Conservation (phyloP, 257 asterid genomes). For the Echites panduratus region DNA sequence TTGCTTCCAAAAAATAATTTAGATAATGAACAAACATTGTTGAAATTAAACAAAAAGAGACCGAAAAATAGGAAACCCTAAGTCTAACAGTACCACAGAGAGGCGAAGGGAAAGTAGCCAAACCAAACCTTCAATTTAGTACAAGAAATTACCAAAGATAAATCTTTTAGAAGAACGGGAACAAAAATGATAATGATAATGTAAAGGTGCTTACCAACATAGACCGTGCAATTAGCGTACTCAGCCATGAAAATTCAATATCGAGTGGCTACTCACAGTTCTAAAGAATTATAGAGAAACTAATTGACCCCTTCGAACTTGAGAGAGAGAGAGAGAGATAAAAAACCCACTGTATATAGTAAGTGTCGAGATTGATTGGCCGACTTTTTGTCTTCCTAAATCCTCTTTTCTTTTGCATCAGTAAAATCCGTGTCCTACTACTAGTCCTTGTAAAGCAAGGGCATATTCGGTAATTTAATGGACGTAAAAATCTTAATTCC, state of each 20-base stretch:
- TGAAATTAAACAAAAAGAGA: neutral
- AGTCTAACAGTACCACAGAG: neutral
- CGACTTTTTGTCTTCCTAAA: neutral
- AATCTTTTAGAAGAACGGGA: neutral
- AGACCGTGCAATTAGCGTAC: slow-evolving; percentile 43
- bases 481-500: too few relatives aligned
- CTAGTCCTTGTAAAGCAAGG: too few relatives aligned
- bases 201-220: slow-evolving; percentile 43
- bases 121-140: neutral
- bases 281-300: neutral
- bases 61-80: neutral
- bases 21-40: neutral
- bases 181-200: neutral
- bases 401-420: too few relatives aligned
- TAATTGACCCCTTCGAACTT: neutral
- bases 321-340: neutral
- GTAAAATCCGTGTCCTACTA: too few relatives aligned
- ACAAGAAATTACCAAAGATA: neutral
- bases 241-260: slow-evolving; percentile 40
- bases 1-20: neutral
- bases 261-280: neutral
- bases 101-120: neutral
- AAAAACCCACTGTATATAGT: neutral
- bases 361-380: neutral
- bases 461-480: too few relatives aligned